Evolutionary conservation across 345 rosid genomes (phyloP).

Genomic region (Balakata baccata): DNA sequence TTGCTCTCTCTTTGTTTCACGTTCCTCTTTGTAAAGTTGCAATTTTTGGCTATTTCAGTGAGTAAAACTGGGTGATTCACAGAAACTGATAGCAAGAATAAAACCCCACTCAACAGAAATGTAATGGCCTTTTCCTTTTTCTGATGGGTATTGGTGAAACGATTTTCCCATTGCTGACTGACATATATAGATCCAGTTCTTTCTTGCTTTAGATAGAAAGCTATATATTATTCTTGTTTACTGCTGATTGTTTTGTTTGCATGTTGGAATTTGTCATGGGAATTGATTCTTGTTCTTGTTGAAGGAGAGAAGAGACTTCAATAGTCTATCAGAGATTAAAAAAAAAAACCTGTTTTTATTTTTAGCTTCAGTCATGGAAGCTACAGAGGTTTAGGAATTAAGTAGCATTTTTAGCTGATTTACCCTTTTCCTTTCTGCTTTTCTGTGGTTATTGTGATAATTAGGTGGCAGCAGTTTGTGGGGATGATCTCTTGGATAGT

Average conservation of each 20-base stretch:
- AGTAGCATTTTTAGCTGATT: neutral
- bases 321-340: neutral
- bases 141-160: conserved; percentile 24
- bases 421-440: too few relatives aligned
- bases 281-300: conserved; percentile 23
- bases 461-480: conserved; percentile 6
- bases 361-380: conserved; percentile 32
- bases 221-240: conserved; percentile 2
- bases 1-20: neutral
- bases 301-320: conserved; percentile 12
- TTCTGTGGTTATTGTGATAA: neutral
- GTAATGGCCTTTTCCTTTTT: neutral
- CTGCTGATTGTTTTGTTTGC: conserved; percentile 20
- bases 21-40: neutral
- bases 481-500: neutral
- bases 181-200: neutral
- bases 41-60: conserved; percentile 14
- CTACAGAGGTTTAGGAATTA: conserved; percentile 39
- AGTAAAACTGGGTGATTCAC: neutral
- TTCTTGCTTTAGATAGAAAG: conserved; percentile 16
- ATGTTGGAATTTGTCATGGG: conserved; percentile 16
- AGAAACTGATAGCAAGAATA: conserved; percentile 8
- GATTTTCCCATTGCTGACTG: conserved; percentile 15
- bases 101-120: conserved; percentile 15
- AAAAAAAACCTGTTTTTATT: neutral